phyloP scores from a whole-genome alignment of 768 basidiomycete species.

The Tylopilus intermedius region DNA sequence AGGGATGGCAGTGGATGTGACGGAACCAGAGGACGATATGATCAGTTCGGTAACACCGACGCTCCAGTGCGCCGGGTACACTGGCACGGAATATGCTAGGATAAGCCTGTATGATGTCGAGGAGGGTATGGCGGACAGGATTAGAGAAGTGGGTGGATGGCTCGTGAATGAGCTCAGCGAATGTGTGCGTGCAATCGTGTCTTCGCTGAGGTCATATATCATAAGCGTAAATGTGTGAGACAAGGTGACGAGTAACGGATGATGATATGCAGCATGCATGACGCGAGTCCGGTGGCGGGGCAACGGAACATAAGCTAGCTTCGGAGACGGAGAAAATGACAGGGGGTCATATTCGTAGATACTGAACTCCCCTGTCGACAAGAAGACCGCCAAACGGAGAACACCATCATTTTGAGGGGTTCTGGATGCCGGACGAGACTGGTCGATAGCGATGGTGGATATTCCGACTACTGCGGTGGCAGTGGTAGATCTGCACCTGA shows the following conservation, averaged over 20 bases:
- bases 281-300: constrained; percentile 42
- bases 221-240: constrained; percentile 63
- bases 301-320: constrained; percentile 46
- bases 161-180: constrained; percentile 74
- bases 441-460: constrained; percentile 68
- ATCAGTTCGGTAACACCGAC: constrained; percentile 73
- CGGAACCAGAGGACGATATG: constrained; percentile 38
- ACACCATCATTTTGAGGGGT: constrained; percentile 24
- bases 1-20: constrained; percentile 3
- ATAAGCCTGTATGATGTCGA: constrained; percentile 63
- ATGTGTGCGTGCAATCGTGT: constrained; percentile 51
- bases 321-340: constrained; percentile 36
- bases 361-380: constrained; percentile 65
- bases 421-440: constrained; percentile 51
- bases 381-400: constrained; percentile 52
- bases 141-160: constrained; percentile 73
- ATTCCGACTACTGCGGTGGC: constrained; percentile 37
- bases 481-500: constrained; percentile 41
- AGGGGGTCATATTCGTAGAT: constrained; percentile 52
- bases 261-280: constrained; percentile 68
- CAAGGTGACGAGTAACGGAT: constrained; percentile 71
- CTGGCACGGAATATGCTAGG: constrained; percentile 68
- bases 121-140: constrained; percentile 59
- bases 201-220: constrained; percentile 63
- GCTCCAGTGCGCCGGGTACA: constrained; percentile 80